A percentile compares a stretch with the other conserved stretches of the same genome.
These are phyloP conservation scores for Termitomyces eurrhizus DNA, from an alignment of 768 basidiomycete genomes.

Conservation along the genomic window DNA sequence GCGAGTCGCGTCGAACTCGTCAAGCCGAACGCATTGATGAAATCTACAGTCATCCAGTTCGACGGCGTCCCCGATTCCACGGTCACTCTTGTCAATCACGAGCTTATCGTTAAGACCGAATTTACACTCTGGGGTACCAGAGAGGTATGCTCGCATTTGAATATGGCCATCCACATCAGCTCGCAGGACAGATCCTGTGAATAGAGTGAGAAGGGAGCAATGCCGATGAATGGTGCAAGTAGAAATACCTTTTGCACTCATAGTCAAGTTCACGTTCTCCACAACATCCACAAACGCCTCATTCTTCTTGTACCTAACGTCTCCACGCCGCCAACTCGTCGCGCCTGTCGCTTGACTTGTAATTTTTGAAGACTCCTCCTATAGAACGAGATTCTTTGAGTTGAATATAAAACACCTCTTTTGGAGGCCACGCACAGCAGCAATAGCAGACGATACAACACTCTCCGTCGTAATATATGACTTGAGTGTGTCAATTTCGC, in stretches of 20 bases:
- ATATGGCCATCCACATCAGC: constrained; percentile 98
- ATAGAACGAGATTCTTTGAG: constrained; percentile 9
- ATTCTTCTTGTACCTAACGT: constrained; percentile 99
- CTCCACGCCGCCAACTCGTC: constrained; percentile 91
- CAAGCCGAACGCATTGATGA: constrained; percentile 95
- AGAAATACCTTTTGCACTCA: constrained; percentile 89
- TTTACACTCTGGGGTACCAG: constrained; percentile 97
- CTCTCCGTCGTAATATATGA: constrained; percentile 98
- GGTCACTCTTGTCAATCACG: constrained; percentile 85
- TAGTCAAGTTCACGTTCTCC: constrained; percentile 92
- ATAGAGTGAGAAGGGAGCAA: constrained; percentile 1
- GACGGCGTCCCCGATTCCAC: constrained; percentile 71
- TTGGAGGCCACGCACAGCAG: constrained; percentile 53
- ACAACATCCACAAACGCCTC: constrained; percentile 99
- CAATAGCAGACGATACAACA: constrained; percentile 80
- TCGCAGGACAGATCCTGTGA: constrained; percentile 77
- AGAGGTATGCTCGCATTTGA: constrained; percentile 95
- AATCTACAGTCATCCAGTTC: constrained; percentile 98
- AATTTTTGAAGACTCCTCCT: constrained; percentile 98
- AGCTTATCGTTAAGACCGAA: constrained; percentile 98
- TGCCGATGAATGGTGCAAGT: neutral
- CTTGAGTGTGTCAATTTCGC: constrained; percentile 96
- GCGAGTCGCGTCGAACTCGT: constrained; percentile 90
- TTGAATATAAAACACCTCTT: neutral
- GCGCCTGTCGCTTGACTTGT: constrained; percentile 96